Conservation (phyloP, 805 yeast genomes). For the Kockiozyma suomiensis region DNA sequence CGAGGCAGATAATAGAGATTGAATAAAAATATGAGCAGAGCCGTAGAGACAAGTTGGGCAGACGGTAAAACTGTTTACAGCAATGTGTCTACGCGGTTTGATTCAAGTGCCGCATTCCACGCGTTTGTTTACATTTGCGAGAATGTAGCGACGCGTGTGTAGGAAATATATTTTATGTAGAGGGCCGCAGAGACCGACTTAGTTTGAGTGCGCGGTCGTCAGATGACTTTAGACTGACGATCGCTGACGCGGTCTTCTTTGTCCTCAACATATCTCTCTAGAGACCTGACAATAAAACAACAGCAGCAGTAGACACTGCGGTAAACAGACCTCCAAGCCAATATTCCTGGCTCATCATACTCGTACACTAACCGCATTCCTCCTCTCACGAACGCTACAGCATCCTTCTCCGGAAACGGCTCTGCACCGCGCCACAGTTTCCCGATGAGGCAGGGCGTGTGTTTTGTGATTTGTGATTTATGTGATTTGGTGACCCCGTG, state of each 20-base stretch:
- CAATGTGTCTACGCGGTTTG: too few species aligned
- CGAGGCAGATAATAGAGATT: too few species aligned
- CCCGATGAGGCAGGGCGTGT: slow-evolving; percentile 1
- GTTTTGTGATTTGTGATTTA: background rate
- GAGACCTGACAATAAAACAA: too few species aligned
- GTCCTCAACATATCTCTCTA: too few species aligned
- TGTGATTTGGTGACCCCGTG: background rate
- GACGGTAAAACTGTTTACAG: background rate
- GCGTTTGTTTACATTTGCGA: background rate
- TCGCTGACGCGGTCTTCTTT: slow-evolving; percentile 2
- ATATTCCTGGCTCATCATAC: too few species aligned
- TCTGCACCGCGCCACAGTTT: background rate
- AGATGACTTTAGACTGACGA: background rate
- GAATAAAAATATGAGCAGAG: too few species aligned
- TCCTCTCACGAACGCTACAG: too few species aligned
- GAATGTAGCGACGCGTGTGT: background rate
- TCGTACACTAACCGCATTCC: too few species aligned
- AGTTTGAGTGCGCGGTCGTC: background rate
- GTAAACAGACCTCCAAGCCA: too few species aligned
- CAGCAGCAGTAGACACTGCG: too few species aligned
- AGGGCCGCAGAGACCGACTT: background rate
- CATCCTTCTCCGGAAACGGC: background rate
- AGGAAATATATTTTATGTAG: too few species aligned
- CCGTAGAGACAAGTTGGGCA: background rate
- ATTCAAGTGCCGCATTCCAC: background rate